Percentiles rank a stretch among this genome's conserved stretches.
phyloP scores from a whole-genome alignment of 2,329 filamentous ascomycete genomes.

The Monosporascus sp. region DNA sequence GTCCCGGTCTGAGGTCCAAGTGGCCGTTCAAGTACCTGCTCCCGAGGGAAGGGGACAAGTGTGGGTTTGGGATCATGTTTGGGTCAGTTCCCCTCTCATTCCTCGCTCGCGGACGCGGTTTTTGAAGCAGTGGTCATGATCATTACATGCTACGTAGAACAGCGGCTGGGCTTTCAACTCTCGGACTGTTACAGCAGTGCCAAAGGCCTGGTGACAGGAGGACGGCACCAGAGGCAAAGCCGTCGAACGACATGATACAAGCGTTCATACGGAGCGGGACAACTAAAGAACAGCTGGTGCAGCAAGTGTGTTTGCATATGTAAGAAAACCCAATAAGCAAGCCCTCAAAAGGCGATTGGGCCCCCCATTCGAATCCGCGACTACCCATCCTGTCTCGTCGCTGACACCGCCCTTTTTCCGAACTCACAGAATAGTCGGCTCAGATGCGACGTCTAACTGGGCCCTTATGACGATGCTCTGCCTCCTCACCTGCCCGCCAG shows the following conservation, averaged over 20 bases:
- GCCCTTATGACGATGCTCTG: conserved; percentile 21
- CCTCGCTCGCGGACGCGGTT: no score
- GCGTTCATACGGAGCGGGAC: conserved; percentile 34
- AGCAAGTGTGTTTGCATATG: conserved; percentile 36
- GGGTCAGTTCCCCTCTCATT: conserved; percentile 20
- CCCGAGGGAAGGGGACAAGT: conserved; percentile 30
- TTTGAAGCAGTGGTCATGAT: no score
- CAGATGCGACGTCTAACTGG: conserved; percentile 18
- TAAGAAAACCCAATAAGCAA: conserved; percentile 9
- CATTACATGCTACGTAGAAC: no score
- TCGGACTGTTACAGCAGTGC: conserved; percentile 19
- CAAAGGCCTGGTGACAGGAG: conserved; percentile 21
- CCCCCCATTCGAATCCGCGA: no score
- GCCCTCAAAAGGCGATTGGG: no score
- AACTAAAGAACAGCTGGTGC: conserved; percentile 28
- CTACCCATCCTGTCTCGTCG: no score
- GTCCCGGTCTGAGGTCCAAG: conserved; percentile 27
- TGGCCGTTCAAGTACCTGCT: conserved; percentile 33
- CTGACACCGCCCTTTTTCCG: neutral
- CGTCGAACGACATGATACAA: conserved; percentile 34
- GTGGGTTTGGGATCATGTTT: conserved; percentile 35
- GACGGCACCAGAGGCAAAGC: conserved; percentile 17
- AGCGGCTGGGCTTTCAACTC: neutral
- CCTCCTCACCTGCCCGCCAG: conserved; percentile 15
- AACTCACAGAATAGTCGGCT: conserved; percentile 15